Evolutionary conservation across 768 basidiomycete genomes (phyloP), one percentile per base, ranked within the genome.

Genomic region (Mycena galericulata): DNA sequence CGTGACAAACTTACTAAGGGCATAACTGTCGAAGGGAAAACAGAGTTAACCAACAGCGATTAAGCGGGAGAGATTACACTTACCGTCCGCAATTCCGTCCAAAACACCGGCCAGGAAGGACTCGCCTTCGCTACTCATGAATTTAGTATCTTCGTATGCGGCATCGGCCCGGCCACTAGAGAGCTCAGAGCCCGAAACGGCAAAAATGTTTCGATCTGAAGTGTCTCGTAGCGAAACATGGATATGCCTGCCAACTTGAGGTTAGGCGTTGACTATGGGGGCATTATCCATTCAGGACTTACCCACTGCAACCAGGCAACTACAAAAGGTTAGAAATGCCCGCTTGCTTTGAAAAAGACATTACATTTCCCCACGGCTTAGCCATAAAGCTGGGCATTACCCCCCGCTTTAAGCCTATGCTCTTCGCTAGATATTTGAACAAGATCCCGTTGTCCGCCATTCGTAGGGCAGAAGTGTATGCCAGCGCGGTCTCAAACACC

Each of bases 371-470:
- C 93, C 95, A 98, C 27, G 97, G 97, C 74, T 98, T 98, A 0
- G 97, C 96, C 97, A 98, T 99, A 80, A 99, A 99, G 67, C 95
- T 97, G 1, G 98, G 97, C 41, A 95, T 87, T 62, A 99, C 84
- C 11, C 92, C 93, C 70, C 93, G 85, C 76, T 91, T 89, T 87
- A 98, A 93, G 0, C 97, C 97, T 2, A 97, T 81, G 66, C 95
- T 95, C 84, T 98, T 98, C 3, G 95, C 93, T 17, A 94, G 79
- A 72, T 91, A 93, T 78, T 99, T 99, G 88, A 95, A 99, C 51
- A 99, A 81, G 58, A 91, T 87, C 0, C 97, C 96, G 75, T 96
- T 96, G 75, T 97, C 96, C 1, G 94, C 96, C 89, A 97, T 95
- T 55, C 91, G 84, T 34, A 87, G 73, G 1, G 93, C 94, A 2